These are phyloP conservation scores for Petasospora rhodanensis DNA, from an alignment of 1,139 yeast species.

Conservation along the genomic window DNA sequence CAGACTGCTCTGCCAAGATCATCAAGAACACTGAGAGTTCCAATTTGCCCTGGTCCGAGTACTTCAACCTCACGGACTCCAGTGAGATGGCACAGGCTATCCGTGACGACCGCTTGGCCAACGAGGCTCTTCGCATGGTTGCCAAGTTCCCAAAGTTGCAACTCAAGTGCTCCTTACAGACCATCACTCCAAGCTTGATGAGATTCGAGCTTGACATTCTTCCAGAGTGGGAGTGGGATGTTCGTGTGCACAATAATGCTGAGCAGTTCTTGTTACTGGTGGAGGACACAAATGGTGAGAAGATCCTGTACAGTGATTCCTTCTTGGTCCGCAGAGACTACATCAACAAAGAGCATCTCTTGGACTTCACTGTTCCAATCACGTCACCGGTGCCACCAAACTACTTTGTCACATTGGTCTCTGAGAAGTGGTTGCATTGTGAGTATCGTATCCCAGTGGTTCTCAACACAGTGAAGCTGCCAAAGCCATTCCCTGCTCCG, in stretches of 20 bases:
- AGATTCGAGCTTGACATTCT: conserved; percentile 60
- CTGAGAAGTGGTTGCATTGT: conserved; percentile 84
- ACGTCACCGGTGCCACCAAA: conserved; percentile 62
- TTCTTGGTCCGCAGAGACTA: conserved; percentile 48
- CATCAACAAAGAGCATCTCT: conserved; percentile 47
- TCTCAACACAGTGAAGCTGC: conserved; percentile 52
- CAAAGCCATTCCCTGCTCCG: conserved; percentile 65
- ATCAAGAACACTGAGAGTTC: conserved; percentile 75
- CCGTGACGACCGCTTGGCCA: conserved; percentile 65
- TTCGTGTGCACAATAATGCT: conserved; percentile 51
- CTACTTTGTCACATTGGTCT: conserved; percentile 64
- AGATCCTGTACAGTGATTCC: conserved; percentile 54
- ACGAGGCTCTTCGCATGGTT: conserved; percentile 54
- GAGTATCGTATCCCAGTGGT: conserved; percentile 60
- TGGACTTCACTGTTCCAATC: conserved; percentile 65
- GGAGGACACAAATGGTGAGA: conserved; percentile 83
- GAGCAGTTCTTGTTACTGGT: conserved; percentile 68
- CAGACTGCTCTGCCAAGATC: conserved; percentile 61
- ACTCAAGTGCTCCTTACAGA: conserved; percentile 61
- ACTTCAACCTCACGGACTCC: conserved; percentile 59
- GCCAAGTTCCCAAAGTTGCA: conserved; percentile 68
- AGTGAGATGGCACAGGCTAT: conserved; percentile 81
- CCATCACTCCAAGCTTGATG: conserved; percentile 66
- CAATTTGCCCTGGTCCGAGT: conserved; percentile 77
- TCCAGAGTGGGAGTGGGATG: conserved; percentile 80